These are phyloP conservation scores for Chaetoceros tenuissimus DNA, from an alignment of 108 stramenopile species.

Conservation along the genomic window DNA sequence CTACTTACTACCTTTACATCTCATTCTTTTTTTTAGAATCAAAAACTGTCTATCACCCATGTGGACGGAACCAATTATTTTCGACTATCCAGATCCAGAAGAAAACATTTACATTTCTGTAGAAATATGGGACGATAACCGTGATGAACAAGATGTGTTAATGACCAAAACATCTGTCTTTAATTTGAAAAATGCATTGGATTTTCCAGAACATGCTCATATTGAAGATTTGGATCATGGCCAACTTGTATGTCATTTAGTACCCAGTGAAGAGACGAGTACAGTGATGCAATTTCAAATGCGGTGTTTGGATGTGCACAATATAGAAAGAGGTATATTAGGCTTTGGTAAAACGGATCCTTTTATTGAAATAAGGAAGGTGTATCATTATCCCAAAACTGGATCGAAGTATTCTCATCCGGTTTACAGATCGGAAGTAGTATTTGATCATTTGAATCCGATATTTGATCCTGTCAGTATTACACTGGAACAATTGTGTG, in stretches of 20 bases:
- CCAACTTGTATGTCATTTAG: background rate
- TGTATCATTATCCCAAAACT: background rate
- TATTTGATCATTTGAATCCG: background rate
- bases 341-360: conserved; percentile 3
- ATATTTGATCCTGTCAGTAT: background rate
- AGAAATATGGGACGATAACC: background rate
- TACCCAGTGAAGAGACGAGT: background rate
- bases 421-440: conserved; percentile 6
- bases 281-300: background rate
- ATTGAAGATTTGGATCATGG: background rate
- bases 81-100: background rate
- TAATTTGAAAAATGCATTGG: background rate
- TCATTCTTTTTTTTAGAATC: background rate
- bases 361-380: background rate
- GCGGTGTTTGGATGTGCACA: background rate
- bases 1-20: background rate
- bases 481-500: background rate
- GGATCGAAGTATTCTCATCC: background rate
- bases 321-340: background rate
- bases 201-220: background rate
- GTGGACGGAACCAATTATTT: background rate
- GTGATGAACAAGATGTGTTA: background rate
- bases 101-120: background rate
- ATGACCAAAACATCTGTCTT: background rate
- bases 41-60: background rate